These are phyloP conservation scores for Neoascochyta sp. DNA, from an alignment of 2,329 filamentous ascomycete genomes.

Conservation along the genomic window DNA sequence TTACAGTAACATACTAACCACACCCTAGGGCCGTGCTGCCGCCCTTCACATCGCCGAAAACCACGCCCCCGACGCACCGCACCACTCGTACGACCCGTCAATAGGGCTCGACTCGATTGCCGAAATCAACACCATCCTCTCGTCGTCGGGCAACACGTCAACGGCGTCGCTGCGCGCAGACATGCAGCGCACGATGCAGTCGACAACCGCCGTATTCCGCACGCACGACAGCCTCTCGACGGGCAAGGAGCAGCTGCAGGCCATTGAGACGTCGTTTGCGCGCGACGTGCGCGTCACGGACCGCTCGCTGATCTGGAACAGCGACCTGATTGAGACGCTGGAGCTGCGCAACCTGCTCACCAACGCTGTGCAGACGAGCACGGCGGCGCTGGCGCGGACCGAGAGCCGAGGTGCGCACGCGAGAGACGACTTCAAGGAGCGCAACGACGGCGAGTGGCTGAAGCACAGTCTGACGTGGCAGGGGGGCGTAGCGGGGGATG, in stretches of 20 bases:
- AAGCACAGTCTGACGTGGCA: constrained; percentile 50
- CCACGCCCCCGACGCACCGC: constrained; percentile 37
- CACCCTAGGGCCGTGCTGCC: constrained; percentile 42
- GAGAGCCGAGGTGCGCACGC: constrained; percentile 49
- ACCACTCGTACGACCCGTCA: constrained; percentile 31
- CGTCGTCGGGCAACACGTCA: constrained; percentile 36
- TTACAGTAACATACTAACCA: background rate
- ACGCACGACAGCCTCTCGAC: constrained; percentile 36
- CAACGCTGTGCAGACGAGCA: constrained; percentile 48
- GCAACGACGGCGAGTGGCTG: constrained; percentile 45
- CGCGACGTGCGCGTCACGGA: constrained; percentile 41
- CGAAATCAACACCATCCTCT: constrained; percentile 37
- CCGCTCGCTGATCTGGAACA: constrained; percentile 49
- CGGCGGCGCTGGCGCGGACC: constrained; percentile 41
- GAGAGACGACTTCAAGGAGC: constrained; percentile 45
- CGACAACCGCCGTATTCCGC: constrained; percentile 47
- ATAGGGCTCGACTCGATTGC: constrained; percentile 37
- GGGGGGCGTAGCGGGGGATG: constrained; percentile 36
- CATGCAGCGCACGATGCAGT: constrained; percentile 49
- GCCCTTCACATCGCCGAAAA: constrained; percentile 43
- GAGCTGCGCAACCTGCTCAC: constrained; percentile 48
- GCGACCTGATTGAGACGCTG: constrained; percentile 47
- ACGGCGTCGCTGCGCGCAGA: constrained; percentile 39
- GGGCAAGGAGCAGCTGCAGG: constrained; percentile 33
- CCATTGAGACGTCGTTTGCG: constrained; percentile 38